A percentile compares a stretch with the other conserved stretches of the same genome.
phyloP scores from a whole-genome alignment of 768 basidiomycete species.

The Pilatotrama ljubarskyi region DNA sequence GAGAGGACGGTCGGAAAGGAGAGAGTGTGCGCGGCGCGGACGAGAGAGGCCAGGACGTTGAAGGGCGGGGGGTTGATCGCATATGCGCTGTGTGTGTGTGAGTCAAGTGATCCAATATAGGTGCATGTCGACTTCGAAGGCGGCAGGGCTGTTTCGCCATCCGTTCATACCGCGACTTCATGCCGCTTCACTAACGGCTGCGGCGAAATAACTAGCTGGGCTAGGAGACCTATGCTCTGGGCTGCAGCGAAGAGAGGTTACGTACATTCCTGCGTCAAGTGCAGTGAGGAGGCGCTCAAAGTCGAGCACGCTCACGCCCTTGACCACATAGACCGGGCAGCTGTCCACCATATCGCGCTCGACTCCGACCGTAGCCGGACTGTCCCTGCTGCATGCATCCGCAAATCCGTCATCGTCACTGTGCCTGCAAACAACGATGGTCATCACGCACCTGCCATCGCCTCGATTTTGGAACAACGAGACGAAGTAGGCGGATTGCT shows the following conservation, averaged over 20 bases:
- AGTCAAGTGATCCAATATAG: too few species aligned
- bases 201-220: too few species aligned
- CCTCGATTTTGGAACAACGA: slow-evolving; percentile 23
- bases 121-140: too few species aligned
- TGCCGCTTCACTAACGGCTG: too few species aligned
- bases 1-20: slow-evolving; percentile 31
- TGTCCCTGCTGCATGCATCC: not conserved
- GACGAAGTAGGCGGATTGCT: slow-evolving; percentile 37
- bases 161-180: too few species aligned
- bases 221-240: too few species aligned
- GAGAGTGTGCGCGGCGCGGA: slow-evolving; percentile 39
- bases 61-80: slow-evolving; percentile 31
- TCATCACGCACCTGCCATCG: not conserved
- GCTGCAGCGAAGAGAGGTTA: too few species aligned
- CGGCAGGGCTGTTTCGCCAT: too few species aligned
- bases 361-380: not conserved
- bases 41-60: slow-evolving; percentile 32
- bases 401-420: not conserved
- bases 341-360: slow-evolving; percentile 15
- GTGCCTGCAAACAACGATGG: too few species aligned
- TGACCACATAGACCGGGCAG: slow-evolving; percentile 27
- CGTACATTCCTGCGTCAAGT: slow-evolving; percentile 37
- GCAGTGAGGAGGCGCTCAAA: slow-evolving; percentile 35
- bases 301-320: slow-evolving; percentile 31
- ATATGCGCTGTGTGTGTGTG: slow-evolving; percentile 24